Evolutionary conservation across 768 basidiomycete species (phyloP).

Genomic region (Boletus sensibilis): DNA sequence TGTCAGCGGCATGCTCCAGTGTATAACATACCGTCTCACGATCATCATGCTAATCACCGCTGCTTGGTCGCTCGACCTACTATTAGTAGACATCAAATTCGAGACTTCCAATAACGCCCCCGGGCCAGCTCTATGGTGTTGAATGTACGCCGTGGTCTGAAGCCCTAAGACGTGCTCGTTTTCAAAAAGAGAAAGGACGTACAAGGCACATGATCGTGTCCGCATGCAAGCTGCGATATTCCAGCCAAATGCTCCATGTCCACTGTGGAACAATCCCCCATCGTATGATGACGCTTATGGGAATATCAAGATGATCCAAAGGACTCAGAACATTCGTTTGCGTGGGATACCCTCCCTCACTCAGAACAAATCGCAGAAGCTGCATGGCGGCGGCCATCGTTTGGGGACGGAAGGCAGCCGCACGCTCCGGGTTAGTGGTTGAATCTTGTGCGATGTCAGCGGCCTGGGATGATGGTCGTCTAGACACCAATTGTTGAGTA

Average conservation of each 20-base stretch:
- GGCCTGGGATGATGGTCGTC: slow-evolving; percentile 15
- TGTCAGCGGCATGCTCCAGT: slow-evolving; percentile 2
- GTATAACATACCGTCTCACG: slow-evolving; percentile 16
- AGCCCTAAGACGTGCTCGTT: slow-evolving; percentile 1
- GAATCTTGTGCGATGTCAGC: slow-evolving; percentile 16
- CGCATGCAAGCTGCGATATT: slow-evolving; percentile 46
- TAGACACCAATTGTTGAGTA: neutral
- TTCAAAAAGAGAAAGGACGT: slow-evolving; percentile 16
- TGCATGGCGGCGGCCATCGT: slow-evolving; percentile 44
- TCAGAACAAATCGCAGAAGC: slow-evolving; percentile 43
- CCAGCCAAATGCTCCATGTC: slow-evolving; percentile 65
- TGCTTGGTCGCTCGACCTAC: neutral
- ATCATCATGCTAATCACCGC: slow-evolving; percentile 27
- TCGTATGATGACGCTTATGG: slow-evolving; percentile 52
- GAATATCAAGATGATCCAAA: slow-evolving; percentile 34
- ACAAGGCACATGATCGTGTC: slow-evolving; percentile 54
- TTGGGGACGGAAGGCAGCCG: slow-evolving; percentile 44
- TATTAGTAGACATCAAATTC: neutral
- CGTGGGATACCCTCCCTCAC: slow-evolving; percentile 20
- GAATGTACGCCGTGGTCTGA: slow-evolving; percentile 57
- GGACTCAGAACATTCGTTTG: slow-evolving; percentile 11
- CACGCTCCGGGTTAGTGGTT: neutral
- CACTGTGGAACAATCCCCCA: slow-evolving; percentile 60
- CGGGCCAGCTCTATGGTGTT: slow-evolving; percentile 30
- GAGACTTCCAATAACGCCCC: slow-evolving; percentile 1